These are phyloP conservation scores for Penicillium sp. DNA, from an alignment of 2,329 filamentous ascomycete genomes.

Conservation along the genomic window DNA sequence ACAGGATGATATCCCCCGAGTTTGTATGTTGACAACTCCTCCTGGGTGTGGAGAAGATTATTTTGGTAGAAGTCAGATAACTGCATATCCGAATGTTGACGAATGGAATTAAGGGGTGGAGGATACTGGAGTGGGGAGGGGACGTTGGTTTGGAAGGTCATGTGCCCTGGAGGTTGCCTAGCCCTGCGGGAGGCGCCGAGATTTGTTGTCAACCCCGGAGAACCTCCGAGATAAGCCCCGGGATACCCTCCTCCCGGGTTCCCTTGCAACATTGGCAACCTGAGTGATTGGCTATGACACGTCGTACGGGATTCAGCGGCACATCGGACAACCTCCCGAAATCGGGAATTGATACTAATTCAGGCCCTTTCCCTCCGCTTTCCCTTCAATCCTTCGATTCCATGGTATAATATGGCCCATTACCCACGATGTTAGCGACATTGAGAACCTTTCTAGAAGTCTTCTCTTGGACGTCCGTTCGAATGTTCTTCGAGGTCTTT, in stretches of 20 bases:
- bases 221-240: not conserved
- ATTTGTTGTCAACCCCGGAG: not conserved
- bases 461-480: not conserved
- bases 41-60: not conserved
- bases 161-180: not conserved
- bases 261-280: not conserved
- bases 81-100: not conserved
- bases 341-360: not conserved
- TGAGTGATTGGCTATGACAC: not conserved
- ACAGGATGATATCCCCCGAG: conserved; percentile 41
- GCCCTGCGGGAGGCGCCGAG: not conserved
- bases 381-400: too few relatives aligned
- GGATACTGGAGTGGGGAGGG: not conserved
- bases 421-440: too few relatives aligned
- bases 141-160: not conserved
- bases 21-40: not conserved
- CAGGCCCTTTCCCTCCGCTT: not conserved
- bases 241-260: not conserved
- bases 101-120: not conserved
- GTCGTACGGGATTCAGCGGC: not conserved
- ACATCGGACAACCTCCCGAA: not conserved
- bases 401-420: not conserved
- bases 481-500: not conserved
- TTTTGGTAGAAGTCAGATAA: not conserved
- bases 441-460: not conserved